Conservation (phyloP, 345 rosid species). For the Rhizophora apiculata region DNA sequence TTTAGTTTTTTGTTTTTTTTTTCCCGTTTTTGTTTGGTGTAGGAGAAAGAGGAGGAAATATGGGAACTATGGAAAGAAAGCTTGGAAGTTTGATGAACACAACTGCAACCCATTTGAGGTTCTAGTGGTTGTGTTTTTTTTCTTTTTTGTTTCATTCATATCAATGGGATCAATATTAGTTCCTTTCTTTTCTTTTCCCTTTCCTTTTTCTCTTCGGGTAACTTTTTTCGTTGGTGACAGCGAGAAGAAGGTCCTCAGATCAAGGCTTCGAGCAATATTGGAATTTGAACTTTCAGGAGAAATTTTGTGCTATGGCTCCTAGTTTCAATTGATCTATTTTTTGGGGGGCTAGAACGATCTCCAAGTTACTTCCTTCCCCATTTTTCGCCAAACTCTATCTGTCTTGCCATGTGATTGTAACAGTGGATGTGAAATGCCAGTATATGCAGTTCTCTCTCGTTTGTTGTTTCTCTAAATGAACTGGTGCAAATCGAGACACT, state of each 20-base stretch:
- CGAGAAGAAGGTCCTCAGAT: background rate
- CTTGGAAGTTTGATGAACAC: background rate
- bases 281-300: slow-evolving; percentile 2
- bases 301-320: background rate
- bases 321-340: background rate
- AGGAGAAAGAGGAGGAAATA: slow-evolving; percentile 5
- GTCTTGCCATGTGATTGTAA: background rate
- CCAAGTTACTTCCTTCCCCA: background rate
- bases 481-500: background rate
- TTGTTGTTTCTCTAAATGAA: background rate
- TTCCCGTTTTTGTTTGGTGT: slow-evolving; percentile 15
- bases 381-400: background rate
- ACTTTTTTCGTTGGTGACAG: background rate
- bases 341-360: background rate
- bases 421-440: background rate
- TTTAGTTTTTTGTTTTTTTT: slow-evolving; percentile 8
- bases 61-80: background rate
- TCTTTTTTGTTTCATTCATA: background rate
- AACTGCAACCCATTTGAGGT: background rate
- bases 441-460: background rate
- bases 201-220: background rate
- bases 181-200: background rate
- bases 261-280: background rate
- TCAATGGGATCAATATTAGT: background rate
- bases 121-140: background rate